Percentiles rank a stretch among this genome's conserved stretches.
phyloP scores from a whole-genome alignment of 768 basidiomycete genomes.

The Leccinum barrowsii region DNA sequence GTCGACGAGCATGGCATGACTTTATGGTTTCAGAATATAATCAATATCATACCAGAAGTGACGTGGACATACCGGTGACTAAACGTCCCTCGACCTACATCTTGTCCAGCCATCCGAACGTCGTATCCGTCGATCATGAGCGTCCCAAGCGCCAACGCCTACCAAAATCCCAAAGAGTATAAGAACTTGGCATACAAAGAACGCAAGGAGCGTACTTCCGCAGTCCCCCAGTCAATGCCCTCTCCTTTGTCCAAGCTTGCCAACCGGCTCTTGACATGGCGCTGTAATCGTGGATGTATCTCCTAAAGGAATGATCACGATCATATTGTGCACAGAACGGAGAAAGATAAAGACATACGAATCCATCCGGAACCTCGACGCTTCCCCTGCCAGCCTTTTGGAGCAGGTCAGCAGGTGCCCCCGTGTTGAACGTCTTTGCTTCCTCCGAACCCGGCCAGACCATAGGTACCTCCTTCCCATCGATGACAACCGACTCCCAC shows the following conservation, averaged over 20 bases:
- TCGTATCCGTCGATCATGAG: conserved; percentile 80
- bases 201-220: conserved; percentile 53
- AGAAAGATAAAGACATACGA: conserved; percentile 47
- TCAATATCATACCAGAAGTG: background rate
- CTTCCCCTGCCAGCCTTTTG: conserved; percentile 63
- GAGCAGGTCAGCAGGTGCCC: conserved; percentile 52
- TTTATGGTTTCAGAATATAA: conserved; percentile 12
- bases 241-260: conserved; percentile 61
- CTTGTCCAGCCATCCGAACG: conserved; percentile 89
- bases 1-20: conserved; percentile 90
- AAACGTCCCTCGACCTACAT: conserved; percentile 88
- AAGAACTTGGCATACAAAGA: background rate
- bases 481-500: conserved; percentile 45
- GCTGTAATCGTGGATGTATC: conserved; percentile 71
- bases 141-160: conserved; percentile 88
- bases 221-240: conserved; percentile 88
- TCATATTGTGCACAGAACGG: background rate
- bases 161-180: background rate
- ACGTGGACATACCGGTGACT: conserved; percentile 55
- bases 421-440: conserved; percentile 64
- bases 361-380: conserved; percentile 52
- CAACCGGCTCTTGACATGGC: conserved; percentile 78
- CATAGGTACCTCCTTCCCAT: conserved; percentile 21
- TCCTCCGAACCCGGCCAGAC: conserved; percentile 58
- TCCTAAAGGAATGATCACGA: conserved; percentile 43